Percentiles rank a stretch among this genome's conserved stretches.
phyloP scores from a whole-genome alignment of 2,329 filamentous ascomycete species.

The Fusarium sp. region DNA sequence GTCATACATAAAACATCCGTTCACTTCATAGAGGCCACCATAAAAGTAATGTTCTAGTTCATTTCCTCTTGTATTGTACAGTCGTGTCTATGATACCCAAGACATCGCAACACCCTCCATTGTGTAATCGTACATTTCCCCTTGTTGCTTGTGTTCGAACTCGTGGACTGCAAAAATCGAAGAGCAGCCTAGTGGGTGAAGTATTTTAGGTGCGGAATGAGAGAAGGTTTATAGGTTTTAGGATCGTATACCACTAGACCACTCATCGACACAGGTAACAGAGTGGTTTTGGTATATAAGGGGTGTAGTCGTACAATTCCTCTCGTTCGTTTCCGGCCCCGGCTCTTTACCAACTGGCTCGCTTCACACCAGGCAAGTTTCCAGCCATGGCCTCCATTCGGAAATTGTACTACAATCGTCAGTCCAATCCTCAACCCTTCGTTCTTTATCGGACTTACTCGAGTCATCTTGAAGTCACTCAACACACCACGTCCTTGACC shows the following conservation, averaged over 20 bases:
- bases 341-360: conserved; percentile 85
- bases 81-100: conserved; percentile 25
- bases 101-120: not conserved
- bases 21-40: not conserved
- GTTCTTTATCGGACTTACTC: conserved; percentile 69
- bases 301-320: conserved; percentile 28
- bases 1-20: no score
- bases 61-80: conserved; percentile 39
- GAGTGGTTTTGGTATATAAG: not conserved
- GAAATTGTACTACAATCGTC: conserved; percentile 82
- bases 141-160: not conserved
- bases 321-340: not conserved
- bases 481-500: conserved; percentile 93
- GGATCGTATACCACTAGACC: not conserved
- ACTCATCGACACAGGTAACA: not conserved
- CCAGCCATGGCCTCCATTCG: conserved; percentile 87
- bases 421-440: conserved; percentile 26
- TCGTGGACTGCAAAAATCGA: not conserved
- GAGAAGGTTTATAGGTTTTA: not conserved
- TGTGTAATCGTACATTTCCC: conserved; percentile 34
- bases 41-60: not conserved
- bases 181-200: not conserved
- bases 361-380: conserved; percentile 89
- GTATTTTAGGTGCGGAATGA: not conserved
- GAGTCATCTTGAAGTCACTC: conserved; percentile 88